Percentiles rank a stretch among this genome's conserved stretches.
Conservation (phyloP, 352 stramenopile species). For the Globisporangium middletonii region DNA sequence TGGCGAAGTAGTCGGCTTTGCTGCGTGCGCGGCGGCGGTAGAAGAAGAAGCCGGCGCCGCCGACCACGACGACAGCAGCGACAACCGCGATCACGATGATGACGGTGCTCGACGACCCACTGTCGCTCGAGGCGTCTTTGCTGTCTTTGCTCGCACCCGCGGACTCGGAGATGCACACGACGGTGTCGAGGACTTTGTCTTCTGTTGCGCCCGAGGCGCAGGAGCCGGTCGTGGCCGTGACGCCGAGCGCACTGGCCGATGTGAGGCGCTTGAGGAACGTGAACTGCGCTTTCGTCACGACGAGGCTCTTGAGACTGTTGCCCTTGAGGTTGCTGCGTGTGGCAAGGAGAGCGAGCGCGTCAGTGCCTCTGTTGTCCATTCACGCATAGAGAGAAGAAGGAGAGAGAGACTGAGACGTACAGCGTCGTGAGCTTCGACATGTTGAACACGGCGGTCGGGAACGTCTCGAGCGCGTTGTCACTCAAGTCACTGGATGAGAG, state of each 20-base stretch:
- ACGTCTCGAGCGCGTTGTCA: constrained; percentile 46
- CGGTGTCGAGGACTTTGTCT: constrained; percentile 36
- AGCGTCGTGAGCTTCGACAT: constrained; percentile 64
- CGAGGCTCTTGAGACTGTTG: constrained; percentile 45
- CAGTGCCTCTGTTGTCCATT: too few relatives aligned
- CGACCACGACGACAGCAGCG: constrained; percentile 40
- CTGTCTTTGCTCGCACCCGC: constrained; percentile 6
- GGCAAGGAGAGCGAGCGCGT: not conserved
- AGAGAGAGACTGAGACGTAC: constrained; percentile 20
- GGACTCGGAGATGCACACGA: constrained; percentile 43
- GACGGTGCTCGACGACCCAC: constrained; percentile 22
- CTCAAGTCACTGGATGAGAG: constrained; percentile 29
- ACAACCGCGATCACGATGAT: constrained; percentile 55
- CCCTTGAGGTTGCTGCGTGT: constrained; percentile 36
- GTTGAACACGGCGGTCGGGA: constrained; percentile 53
- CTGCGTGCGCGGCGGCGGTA: constrained; percentile 35
- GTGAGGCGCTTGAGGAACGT: constrained; percentile 41
- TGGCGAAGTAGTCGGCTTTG: constrained; percentile 24
- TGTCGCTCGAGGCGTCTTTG: not conserved
- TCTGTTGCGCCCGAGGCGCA: constrained; percentile 28
- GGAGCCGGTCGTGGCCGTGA: constrained; percentile 19
- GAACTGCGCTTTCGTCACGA: constrained; percentile 34
- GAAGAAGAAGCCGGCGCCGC: constrained; percentile 34
- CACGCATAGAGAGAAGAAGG: not conserved
- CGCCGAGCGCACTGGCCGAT: constrained; percentile 32